phyloP scores from a whole-genome alignment of 2,329 filamentous ascomycete genomes.

The Trichoderma guizhouense region DNA sequence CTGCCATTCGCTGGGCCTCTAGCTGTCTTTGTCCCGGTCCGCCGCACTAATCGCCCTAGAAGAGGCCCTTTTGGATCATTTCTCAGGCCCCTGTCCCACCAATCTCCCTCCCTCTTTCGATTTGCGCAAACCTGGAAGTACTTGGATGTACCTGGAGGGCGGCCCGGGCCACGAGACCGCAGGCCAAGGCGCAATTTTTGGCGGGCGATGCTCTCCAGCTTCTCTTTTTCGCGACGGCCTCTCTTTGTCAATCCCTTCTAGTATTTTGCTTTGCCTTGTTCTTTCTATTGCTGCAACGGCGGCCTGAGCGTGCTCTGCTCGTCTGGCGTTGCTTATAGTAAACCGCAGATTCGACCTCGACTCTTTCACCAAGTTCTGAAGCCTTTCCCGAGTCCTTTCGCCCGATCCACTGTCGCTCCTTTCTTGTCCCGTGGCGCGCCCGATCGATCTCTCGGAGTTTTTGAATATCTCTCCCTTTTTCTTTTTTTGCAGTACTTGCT shows the following conservation, averaged over 20 bases:
- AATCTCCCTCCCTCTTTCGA: constrained; percentile 12
- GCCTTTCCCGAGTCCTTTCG: not conserved
- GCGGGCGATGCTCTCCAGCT: not conserved
- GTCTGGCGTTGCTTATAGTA: not conserved
- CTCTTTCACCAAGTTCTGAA: not conserved
- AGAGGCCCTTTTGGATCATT: constrained; percentile 5
- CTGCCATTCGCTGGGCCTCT: not conserved
- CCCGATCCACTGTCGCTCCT: constrained; percentile 16
- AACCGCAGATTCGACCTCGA: not conserved
- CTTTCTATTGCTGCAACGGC: not conserved
- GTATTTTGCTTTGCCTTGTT: not conserved
- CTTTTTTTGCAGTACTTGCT: not conserved
- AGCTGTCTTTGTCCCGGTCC: not conserved
- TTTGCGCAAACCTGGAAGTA: not conserved
- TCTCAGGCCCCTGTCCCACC: constrained; percentile 8
- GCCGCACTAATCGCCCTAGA: constrained; percentile 6
- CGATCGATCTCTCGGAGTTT: constrained; percentile 7
- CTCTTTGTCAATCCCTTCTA: not conserved
- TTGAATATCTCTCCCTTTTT: not conserved
- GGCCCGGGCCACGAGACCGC: constrained; percentile 14
- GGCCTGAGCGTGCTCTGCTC: not conserved
- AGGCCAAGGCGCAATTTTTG: constrained; percentile 1
- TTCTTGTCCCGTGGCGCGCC: constrained; percentile 16
- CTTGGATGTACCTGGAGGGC: not conserved
- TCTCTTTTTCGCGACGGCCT: not conserved